These are phyloP conservation scores for Neofusicoccum ribis DNA, from an alignment of 2,329 filamentous ascomycete genomes.

Conservation along the genomic window DNA sequence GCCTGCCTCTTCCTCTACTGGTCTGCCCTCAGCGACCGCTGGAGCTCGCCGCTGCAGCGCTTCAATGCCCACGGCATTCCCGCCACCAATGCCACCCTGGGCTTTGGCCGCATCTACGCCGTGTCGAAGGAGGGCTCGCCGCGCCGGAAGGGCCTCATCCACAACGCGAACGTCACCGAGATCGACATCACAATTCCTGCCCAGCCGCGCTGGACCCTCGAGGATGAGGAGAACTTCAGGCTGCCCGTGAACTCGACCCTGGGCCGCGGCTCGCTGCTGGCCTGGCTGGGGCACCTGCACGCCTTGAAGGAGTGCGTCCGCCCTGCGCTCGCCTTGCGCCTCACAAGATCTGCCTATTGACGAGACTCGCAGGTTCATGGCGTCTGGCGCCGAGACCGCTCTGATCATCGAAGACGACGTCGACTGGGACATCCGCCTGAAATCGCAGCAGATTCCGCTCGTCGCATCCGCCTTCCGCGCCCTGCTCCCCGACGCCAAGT, in stretches of 20 bases:
- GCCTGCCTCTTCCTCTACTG: conserved; percentile 16
- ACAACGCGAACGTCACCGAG: conserved; percentile 45
- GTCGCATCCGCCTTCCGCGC: conserved; percentile 43
- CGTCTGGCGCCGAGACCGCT: conserved; percentile 42
- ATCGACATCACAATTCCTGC: conserved; percentile 44
- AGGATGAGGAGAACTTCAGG: conserved; percentile 40
- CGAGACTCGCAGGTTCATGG: conserved; percentile 39
- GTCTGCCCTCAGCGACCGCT: conserved; percentile 5
- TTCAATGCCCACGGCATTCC: background rate
- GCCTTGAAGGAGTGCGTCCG: conserved; percentile 39
- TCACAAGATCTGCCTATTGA: background rate
- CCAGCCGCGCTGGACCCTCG: conserved; percentile 45
- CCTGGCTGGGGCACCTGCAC: conserved; percentile 47
- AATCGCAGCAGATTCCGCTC: conserved; percentile 43
- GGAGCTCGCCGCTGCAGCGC: background rate
- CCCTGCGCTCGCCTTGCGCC: background rate
- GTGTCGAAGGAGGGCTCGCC: conserved; percentile 43
- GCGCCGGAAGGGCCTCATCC: conserved; percentile 41
- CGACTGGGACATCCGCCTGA: conserved; percentile 48
- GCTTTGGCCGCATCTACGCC: conserved; percentile 44
- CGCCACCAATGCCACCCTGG: conserved; percentile 38
- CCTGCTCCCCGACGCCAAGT: conserved; percentile 34
- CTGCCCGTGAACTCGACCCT: conserved; percentile 32
- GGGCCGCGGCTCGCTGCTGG: conserved; percentile 42
- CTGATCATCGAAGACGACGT: conserved; percentile 49